These are phyloP conservation scores for Tylopilus sp. DNA, from an alignment of 1,284 basidiomycete species.

Conservation along the genomic window DNA sequence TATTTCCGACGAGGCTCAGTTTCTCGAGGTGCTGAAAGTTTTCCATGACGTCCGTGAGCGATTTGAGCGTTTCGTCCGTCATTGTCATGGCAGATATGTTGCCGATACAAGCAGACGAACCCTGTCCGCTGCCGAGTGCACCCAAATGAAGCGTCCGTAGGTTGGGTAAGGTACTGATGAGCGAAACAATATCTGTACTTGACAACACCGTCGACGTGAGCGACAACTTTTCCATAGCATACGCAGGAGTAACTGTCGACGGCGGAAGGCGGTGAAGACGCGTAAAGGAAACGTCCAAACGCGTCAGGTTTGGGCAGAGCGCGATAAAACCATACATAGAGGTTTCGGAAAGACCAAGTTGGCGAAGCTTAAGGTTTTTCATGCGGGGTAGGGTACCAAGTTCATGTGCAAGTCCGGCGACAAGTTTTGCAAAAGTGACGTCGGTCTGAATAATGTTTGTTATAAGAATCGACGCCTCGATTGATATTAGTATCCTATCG, in stretches of 20 bases:
- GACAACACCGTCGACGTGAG: constrained; percentile 55
- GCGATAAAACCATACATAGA: constrained; percentile 43
- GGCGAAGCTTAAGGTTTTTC: constrained; percentile 57
- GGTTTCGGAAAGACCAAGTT: constrained; percentile 48
- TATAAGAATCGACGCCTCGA: background rate
- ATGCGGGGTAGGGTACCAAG: constrained; percentile 38
- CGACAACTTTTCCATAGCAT: constrained; percentile 53
- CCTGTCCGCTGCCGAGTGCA: constrained; percentile 52
- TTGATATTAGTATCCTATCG: background rate
- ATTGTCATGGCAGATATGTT: constrained; percentile 53
- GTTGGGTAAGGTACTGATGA: constrained; percentile 39
- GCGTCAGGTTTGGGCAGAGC: constrained; percentile 48
- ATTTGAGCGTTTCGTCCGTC: constrained; percentile 46
- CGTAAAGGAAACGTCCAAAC: constrained; percentile 65
- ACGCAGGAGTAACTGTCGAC: constrained; percentile 8
- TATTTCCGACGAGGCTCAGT: constrained; percentile 60
- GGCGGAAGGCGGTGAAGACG: constrained; percentile 38
- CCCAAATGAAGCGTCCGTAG: constrained; percentile 55
- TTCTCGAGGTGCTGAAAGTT: constrained; percentile 42
- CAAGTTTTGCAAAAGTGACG: constrained; percentile 47
- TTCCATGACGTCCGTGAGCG: constrained; percentile 43
- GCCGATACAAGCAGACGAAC: constrained; percentile 42
- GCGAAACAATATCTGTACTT: constrained; percentile 38
- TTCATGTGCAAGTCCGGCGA: constrained; percentile 29
- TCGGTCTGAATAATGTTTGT: constrained; percentile 47